These are phyloP conservation scores for Helianthus tuberosus DNA, from an alignment of 129 eudicot species.

Conservation along the genomic window DNA sequence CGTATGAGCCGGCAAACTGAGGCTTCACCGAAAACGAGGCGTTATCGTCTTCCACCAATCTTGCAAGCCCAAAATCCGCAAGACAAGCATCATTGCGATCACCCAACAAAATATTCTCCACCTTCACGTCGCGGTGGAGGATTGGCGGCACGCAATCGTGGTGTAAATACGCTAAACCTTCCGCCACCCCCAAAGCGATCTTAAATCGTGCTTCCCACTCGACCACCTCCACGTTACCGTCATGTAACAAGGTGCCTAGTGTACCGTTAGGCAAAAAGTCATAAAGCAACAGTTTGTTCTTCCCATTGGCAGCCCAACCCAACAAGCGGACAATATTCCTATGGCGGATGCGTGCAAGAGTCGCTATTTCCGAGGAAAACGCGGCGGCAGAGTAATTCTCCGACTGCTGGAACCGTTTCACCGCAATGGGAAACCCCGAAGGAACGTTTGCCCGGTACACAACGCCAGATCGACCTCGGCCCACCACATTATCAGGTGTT, in stretches of 20 bases:
- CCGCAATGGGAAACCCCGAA: constrained; percentile 66
- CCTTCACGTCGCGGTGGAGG: constrained; percentile 90
- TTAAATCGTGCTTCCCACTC: constrained; percentile 86
- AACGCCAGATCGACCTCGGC: constrained; percentile 71
- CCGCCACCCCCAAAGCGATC: constrained; percentile 90
- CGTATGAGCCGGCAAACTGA: constrained; percentile 92
- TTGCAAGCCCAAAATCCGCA: constrained; percentile 93
- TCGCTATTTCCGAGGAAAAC: constrained; percentile 85
- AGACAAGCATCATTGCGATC: constrained; percentile 78
- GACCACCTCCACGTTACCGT: constrained; percentile 43
- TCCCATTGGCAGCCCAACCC: constrained; percentile 92
- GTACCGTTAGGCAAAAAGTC: constrained; percentile 82
- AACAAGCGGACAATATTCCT: constrained; percentile 73
- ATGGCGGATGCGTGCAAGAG: constrained; percentile 79
- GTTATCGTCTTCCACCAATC: constrained; percentile 70
- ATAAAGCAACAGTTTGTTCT: constrained; percentile 72
- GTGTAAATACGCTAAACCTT: constrained; percentile 89
- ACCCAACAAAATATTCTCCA: constrained; percentile 74
- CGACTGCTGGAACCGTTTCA: constrained; percentile 60
- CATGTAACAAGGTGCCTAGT: constrained; percentile 70
- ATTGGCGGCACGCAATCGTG: constrained; percentile 89
- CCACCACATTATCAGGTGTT: constrained; percentile 66
- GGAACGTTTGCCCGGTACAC: constrained; percentile 59
- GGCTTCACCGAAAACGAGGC: constrained; percentile 60
- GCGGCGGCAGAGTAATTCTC: constrained; percentile 65